Evolutionary conservation across 495 filamentous ascomycete species (phyloP).

Genomic region (Xylona heveae): DNA sequence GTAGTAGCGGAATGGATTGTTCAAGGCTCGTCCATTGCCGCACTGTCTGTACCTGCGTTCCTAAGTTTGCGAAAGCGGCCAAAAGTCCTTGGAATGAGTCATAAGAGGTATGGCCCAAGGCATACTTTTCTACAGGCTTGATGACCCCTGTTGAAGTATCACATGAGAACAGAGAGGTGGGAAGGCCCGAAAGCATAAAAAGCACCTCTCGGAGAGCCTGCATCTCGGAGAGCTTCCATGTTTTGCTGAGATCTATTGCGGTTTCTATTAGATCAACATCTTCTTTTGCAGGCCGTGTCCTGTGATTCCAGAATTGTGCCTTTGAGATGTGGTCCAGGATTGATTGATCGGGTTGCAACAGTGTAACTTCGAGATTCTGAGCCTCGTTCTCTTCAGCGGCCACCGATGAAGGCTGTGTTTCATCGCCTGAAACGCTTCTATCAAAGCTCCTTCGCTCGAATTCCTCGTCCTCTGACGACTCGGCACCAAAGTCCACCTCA

Average conservation of each 20-base stretch:
- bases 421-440: no score
- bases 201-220: conserved; percentile 58
- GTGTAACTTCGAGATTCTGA: conserved; percentile 15
- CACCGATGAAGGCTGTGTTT: conserved; percentile 8
- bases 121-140: conserved; percentile 18
- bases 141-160: conserved; percentile 24
- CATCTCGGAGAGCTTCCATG: conserved; percentile 37
- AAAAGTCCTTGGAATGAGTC: conserved; percentile 20
- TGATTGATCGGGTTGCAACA: conserved; percentile 17
- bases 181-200: conserved; percentile 66
- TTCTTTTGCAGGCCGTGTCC: neutral
- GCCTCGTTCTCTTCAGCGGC: conserved; percentile 24
- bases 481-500: conserved; percentile 46
- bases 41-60: conserved; percentile 21
- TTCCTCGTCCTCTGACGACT: conserved; percentile 27
- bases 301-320: conserved; percentile 44
- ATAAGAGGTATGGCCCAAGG: conserved; percentile 18
- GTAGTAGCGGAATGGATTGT: conserved; percentile 25
- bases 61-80: conserved; percentile 21
- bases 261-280: conserved; percentile 2
- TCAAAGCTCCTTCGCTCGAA: conserved; percentile 10
- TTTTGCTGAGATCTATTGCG: conserved; percentile 9
- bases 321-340: conserved; percentile 26
- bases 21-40: conserved; percentile 21
- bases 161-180: conserved; percentile 44